Evolutionary conservation across 2,329 filamentous ascomycete species (phyloP).

Genomic region (Ophiostoma tasmaniense): DNA sequence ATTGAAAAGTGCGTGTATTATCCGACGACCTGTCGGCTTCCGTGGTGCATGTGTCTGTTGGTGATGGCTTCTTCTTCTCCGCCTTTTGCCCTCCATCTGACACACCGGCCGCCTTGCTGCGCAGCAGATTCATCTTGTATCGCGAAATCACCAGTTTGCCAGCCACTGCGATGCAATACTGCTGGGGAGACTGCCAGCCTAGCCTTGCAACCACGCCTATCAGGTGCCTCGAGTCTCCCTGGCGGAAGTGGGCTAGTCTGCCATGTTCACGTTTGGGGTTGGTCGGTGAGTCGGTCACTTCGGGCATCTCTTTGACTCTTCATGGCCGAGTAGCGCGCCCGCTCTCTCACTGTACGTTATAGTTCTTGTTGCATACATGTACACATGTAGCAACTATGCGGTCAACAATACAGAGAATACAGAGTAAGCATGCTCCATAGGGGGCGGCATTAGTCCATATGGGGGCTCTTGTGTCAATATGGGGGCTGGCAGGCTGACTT

Average conservation of each 20-base stretch:
- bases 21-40: background rate
- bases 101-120: background rate
- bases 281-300: background rate
- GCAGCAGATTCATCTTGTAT: background rate
- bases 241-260: background rate
- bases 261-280: background rate
- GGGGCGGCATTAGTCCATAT: background rate
- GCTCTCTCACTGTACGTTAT: background rate
- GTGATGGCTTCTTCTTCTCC: background rate
- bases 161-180: no score
- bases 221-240: background rate
- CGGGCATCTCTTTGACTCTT: background rate
- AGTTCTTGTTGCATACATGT: no score
- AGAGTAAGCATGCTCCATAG: background rate
- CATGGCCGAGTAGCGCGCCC: background rate
- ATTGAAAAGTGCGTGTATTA: background rate
- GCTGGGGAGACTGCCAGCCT: background rate
- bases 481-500: background rate
- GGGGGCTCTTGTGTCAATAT: background rate
- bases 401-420: background rate
- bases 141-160: background rate
- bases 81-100: background rate
- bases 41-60: background rate
- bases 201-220: background rate
- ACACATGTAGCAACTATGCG: no score